These are phyloP conservation scores for Chlamydomonas schloesseri DNA, from an alignment of 139 green algal species.

Conservation along the genomic window DNA sequence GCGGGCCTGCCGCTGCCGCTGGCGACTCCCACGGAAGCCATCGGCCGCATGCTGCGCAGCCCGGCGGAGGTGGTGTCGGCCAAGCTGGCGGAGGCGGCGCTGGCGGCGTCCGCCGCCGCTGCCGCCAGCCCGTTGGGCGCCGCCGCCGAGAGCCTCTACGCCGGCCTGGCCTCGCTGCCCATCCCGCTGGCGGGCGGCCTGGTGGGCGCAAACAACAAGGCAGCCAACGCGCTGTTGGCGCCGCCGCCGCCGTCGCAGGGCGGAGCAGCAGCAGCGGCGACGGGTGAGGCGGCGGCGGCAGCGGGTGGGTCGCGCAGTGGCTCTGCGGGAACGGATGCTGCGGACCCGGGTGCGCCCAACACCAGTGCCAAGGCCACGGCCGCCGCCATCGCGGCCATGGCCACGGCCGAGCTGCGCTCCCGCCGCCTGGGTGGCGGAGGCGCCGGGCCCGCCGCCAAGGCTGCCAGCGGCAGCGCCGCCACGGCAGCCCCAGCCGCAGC, in stretches of 20 bases:
- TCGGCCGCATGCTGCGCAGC: not conserved
- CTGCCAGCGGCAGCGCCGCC: constrained; percentile 8
- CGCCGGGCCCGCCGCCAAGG: constrained; percentile 31
- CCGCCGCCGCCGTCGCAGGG: constrained; percentile 9
- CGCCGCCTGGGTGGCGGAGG: constrained; percentile 11
- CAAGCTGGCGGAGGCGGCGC: constrained; percentile 69
- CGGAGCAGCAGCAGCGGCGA: not conserved
- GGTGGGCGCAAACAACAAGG: constrained; percentile 6
- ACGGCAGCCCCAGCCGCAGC: no score
- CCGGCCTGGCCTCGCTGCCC: constrained; percentile 55
- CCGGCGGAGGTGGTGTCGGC: constrained; percentile 67
- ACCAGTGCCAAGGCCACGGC: not conserved
- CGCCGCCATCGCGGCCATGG: constrained; percentile 37
- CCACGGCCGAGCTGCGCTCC: constrained; percentile 13
- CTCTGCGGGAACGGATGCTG: no score
- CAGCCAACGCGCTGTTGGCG: constrained; percentile 23
- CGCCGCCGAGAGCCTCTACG: constrained; percentile 54
- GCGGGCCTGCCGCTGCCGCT: not conserved
- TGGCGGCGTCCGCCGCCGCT: constrained; percentile 46
- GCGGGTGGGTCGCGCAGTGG: not conserved
- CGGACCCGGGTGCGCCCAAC: no score
- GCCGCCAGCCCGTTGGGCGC: constrained; percentile 50
- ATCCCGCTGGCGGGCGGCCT: constrained; percentile 13
- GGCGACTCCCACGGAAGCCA: not conserved
- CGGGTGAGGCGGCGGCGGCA: not conserved